These are phyloP conservation scores for Neocucurbitaria cava DNA, from an alignment of 2,329 filamentous ascomycete species.

Conservation along the genomic window DNA sequence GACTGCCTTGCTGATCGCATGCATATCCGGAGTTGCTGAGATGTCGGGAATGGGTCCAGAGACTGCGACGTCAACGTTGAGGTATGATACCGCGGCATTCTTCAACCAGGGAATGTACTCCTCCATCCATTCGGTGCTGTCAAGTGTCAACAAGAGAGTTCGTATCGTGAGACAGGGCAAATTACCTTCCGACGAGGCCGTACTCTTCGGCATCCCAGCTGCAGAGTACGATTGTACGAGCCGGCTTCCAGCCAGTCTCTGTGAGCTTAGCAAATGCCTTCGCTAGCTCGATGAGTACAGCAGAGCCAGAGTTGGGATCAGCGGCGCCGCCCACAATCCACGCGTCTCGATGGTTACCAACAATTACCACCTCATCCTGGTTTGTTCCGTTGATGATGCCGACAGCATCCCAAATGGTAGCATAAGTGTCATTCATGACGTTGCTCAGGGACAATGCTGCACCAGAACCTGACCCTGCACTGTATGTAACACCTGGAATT, in stretches of 20 bases:
- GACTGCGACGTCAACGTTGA: conserved; percentile 60
- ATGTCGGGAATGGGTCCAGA: conserved; percentile 52
- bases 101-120: conserved; percentile 58
- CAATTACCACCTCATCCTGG: conserved; percentile 60
- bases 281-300: conserved; percentile 58
- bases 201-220: conserved; percentile 55
- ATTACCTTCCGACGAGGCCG: conserved; percentile 42
- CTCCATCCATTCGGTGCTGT: conserved; percentile 58
- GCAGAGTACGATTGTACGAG: conserved; percentile 56
- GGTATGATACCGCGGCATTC: conserved; percentile 54
- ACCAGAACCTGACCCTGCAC: conserved; percentile 61
- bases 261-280: conserved; percentile 58
- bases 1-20: conserved; percentile 41
- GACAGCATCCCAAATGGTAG: conserved; percentile 78
- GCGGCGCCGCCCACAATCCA: conserved; percentile 63
- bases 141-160: conserved; percentile 10
- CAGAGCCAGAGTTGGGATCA: conserved; percentile 60
- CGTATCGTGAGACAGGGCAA: not conserved
- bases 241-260: conserved; percentile 59
- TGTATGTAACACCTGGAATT: conserved; percentile 46
- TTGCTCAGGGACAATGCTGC: conserved; percentile 59
- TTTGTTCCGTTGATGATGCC: conserved; percentile 74
- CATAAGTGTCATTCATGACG: conserved; percentile 81
- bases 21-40: conserved; percentile 51
- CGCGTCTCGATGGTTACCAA: conserved; percentile 62